Evolutionary conservation across 441 rosid species (phyloP), one percentile per base, ranked within the genome.

Genomic region (Corymbia calophylla): DNA sequence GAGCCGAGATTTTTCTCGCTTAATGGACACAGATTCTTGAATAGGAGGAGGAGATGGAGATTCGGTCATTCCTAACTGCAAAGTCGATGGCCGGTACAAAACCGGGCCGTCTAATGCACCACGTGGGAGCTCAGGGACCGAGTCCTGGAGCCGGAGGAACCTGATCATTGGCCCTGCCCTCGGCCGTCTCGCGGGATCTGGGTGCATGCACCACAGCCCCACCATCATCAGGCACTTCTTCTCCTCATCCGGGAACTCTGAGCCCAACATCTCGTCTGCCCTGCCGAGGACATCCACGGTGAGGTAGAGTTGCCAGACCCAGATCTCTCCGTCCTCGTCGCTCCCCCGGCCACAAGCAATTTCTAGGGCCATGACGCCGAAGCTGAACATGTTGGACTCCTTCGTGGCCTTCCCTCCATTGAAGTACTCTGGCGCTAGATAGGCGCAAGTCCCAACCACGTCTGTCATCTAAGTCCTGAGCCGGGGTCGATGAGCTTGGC

Each of bases 191-290:
- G 66, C 16, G 16, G 66, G 66, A 27, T 27, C 7, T 2, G 16
- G 66, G 16, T 60, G 66, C 31, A 0, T 29, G 1, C 66, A 60
- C 4, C 66, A 60, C 16, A 27, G 15, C 66, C 66, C n/a, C 66
- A 27, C 0, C 66, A 60, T 60, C 31, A 60, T 60, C 0, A 25
- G 31, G 31, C 66, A 60, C 66, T 60, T 60, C 66, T 25, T 60
- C 66, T 60, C 31, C 66, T 60, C 66, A 1, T 27, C 7, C 13
- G 2, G 66, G 66, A 27, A 60, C 66, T 60, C 16, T 27, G 3
- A 60, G n/a, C 0, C 1, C 16, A 60, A 60, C 0, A 1, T 15
- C 66, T 60, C 8, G 0, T 60, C 66, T 1, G 29, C 66, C 31
- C 0, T 0, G 3, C 66, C 8, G 16, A 60, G 66, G 66, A 60